Percentiles rank a stretch among this genome's conserved stretches.
These are phyloP conservation scores for Backusella westeae DNA, from an alignment of 192 early-diverging fungal genomes.

Conservation along the genomic window DNA sequence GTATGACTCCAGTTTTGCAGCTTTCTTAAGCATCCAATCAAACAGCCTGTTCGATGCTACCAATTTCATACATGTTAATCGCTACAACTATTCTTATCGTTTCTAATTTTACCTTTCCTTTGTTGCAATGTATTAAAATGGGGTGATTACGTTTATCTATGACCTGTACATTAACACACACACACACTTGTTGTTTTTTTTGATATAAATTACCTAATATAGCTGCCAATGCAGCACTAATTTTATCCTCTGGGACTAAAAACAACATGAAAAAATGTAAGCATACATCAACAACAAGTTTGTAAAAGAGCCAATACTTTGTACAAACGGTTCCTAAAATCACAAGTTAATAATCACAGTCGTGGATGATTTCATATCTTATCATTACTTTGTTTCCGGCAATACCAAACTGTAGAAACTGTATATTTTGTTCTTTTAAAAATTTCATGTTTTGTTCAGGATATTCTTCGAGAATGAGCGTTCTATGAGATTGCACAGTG, in stretches of 20 bases:
- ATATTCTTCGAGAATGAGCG: conserved; percentile 92
- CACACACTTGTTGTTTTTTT: not conserved
- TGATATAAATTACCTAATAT: conserved; percentile 42
- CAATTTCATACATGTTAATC: too few relatives aligned
- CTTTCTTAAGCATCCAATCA: conserved; percentile 94
- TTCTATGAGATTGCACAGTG: conserved; percentile 44
- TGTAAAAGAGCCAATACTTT: conserved; percentile 42
- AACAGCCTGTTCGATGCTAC: conserved; percentile 92
- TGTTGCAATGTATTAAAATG: conserved; percentile 95
- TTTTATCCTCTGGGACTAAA: conserved; percentile 61
- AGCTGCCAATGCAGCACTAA: conserved; percentile 52
- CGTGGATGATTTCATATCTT: not conserved
- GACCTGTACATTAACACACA: not conserved
- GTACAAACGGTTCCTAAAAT: conserved; percentile 61
- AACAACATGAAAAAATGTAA: not conserved
- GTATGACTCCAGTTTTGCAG: conserved; percentile 93
- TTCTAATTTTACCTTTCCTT: conserved; percentile 66
- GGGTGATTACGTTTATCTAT: conserved; percentile 74
- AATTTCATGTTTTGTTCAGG: conserved; percentile 87
- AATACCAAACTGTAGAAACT: conserved; percentile 84
- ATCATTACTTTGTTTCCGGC: conserved; percentile 87
- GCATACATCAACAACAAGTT: not conserved
- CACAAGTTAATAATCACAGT: not conserved
- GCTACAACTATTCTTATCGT: too few relatives aligned
- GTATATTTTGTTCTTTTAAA: conserved; percentile 72